phyloP scores from a whole-genome alignment of 2,329 filamentous ascomycete species.

The Phaeophleospora eucalypticola region DNA sequence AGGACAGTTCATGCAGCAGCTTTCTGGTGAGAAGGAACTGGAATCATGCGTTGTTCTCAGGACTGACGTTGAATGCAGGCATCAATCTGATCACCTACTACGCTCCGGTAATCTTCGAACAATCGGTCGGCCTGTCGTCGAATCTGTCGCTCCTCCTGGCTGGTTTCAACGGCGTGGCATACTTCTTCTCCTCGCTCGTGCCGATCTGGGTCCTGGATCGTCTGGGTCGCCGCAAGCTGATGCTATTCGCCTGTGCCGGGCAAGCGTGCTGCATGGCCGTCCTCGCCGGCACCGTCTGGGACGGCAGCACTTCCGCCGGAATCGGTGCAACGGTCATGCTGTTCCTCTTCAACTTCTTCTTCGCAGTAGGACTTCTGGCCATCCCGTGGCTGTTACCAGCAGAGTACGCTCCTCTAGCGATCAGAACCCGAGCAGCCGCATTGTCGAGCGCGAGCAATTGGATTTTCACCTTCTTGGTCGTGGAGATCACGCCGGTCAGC shows the following conservation, averaged over 20 bases:
- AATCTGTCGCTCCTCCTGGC: slow-evolving; percentile 19
- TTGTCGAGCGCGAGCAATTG: slow-evolving; percentile 65
- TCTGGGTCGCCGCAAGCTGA: slow-evolving; percentile 47
- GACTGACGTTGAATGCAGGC: slow-evolving; percentile 10
- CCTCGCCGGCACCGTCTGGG: slow-evolving; percentile 43
- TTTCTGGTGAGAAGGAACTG: slow-evolving; percentile 27
- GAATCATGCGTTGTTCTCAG: background rate
- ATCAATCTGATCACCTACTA: slow-evolving; percentile 27
- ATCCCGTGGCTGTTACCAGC: slow-evolving; percentile 96
- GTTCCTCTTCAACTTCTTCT: slow-evolving; percentile 36
- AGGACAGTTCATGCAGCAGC: slow-evolving; percentile 44
- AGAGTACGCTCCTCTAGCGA: slow-evolving; percentile 89
- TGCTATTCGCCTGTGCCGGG: slow-evolving; percentile 31
- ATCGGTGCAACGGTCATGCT: slow-evolving; percentile 42
- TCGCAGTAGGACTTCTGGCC: slow-evolving; percentile 40
- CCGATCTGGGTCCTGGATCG: slow-evolving; percentile 62
- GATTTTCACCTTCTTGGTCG: slow-evolving; percentile 37
- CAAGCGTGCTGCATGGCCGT: slow-evolving; percentile 44
- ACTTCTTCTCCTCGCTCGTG: slow-evolving; percentile 24
- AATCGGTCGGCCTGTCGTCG: slow-evolving; percentile 10
- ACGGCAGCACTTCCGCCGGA: slow-evolving; percentile 37
- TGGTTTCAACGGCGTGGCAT: slow-evolving; percentile 21
- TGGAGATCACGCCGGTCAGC: slow-evolving; percentile 37
- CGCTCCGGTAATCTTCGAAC: slow-evolving; percentile 39
- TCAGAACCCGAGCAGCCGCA: slow-evolving; percentile 91